A percentile compares a stretch with the other conserved stretches of the same genome.
Evolutionary conservation across 1,284 basidiomycete species (phyloP).

Genomic region (Sporisorium scitamineum): DNA sequence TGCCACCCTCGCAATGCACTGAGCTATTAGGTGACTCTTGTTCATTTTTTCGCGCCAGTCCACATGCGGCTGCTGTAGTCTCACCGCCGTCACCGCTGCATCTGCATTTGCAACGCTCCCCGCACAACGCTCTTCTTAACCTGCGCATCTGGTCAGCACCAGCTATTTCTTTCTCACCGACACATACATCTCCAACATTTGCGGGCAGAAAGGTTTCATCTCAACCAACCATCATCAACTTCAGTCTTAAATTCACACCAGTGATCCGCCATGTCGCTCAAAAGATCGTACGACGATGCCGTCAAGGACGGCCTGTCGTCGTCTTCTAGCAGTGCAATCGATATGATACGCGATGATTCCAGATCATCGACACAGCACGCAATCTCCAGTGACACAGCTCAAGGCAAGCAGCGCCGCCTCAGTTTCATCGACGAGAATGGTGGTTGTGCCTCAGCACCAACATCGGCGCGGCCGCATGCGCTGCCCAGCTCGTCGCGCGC

Average conservation of each 20-base stretch:
- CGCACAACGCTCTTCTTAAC: not conserved
- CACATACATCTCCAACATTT: not conserved
- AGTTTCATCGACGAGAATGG: conserved; percentile 33
- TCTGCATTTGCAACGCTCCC: not conserved
- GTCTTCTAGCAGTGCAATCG: not conserved
- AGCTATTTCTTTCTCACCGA: not conserved
- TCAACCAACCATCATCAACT: not conserved
- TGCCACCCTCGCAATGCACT: conserved; percentile 11
- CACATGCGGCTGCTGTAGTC: not conserved
- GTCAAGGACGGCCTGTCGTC: conserved; percentile 10
- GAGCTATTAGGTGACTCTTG: not conserved
- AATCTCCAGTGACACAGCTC: conserved; percentile 1
- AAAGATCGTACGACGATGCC: conserved; percentile 30
- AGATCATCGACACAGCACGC: not conserved
- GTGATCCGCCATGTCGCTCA: conserved; percentile 19
- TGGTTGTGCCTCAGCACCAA: conserved; percentile 25
- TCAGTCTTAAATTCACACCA: not conserved
- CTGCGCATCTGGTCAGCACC: not conserved
- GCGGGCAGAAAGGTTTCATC: not conserved
- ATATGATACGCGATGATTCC: not conserved
- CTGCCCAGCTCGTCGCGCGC: conserved; percentile 41
- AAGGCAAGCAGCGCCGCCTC: conserved; percentile 43
- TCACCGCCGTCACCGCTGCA: not conserved
- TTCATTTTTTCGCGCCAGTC: not conserved
- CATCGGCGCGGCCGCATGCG: conserved; percentile 31